Evolutionary conservation across 73 alveolate species (phyloP), one percentile per base, ranked within the genome.

Genomic region (Loxodes magnus): DNA sequence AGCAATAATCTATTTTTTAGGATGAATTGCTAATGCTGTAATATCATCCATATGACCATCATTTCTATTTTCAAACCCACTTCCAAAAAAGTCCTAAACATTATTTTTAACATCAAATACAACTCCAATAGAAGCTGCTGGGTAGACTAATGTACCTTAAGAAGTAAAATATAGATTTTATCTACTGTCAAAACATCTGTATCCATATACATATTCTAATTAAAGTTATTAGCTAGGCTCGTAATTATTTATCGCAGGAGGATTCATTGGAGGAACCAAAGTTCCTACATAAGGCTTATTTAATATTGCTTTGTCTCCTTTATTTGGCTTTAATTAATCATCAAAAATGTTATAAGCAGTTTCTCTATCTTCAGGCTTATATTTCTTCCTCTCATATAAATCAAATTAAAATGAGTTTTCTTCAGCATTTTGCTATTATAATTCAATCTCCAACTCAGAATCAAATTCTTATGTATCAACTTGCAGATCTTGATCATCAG

Each of bases 71-170:
- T 51, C 78, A 20, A 20, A 67, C 10, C 93, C 93, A 27, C 88
- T 88, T 3, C 93, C 93, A 60, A 76, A 84, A 69, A 85, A 77
- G 67, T 77, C 51, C 55, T 89, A 93, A 43, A 71, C 77, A 74
- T 89, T 67, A 35, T 77, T 31, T 30, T 71, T 77, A 50, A 65
- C 82, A 59, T 89, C 80, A 28, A 76, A 82, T 50, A 89, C 90
- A 10, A 85, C 87, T 19, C 98, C 98, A 28, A 90, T 78, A 5
- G 96, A 93, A 35, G 98, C 98, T 20, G 98, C 77, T 81, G 82
- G 76, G 72, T 81, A 90, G 49, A 78, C 91, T 42, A 84, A 56
- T 29, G 82, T 91, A 60, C 67, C 74, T 50, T 72, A 52, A 5
- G 71, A 43, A 44, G 87, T 90, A 78, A 66, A 85, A 46, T 61